Evolutionary conservation across 1,139 yeast species (phyloP), one percentile per base, ranked within the genome.

Genomic region (Lodderomyces oxycetoniae): DNA sequence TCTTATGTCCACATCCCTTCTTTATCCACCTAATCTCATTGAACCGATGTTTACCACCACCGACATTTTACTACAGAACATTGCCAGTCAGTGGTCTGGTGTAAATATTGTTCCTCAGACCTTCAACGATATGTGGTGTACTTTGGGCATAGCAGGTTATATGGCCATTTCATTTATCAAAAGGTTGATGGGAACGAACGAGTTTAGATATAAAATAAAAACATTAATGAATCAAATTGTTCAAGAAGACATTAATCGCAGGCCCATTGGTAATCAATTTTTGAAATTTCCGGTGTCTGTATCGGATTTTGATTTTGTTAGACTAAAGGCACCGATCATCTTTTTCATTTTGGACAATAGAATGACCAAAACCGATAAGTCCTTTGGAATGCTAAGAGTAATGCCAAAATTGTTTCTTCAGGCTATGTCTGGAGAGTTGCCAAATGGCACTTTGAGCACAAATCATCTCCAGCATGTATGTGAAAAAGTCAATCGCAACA

Each of bases 361-460:
- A 43, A 87, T 93, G 95, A 89, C 96, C 0, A 91, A 91, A 51
- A 87, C 97, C 1, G 98, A 93, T 52, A 80, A 89, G 46, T 84
- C 95, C 0, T 83, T 91, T 56, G 98, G 98, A 2, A 66, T 93
- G 40, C 79, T 91, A 1, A 75, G 98, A 42, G 97, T 88, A 0
- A 71, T 93, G 26, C 96, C 98, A 0, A 91, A 89, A 49, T 64
- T 93, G 16, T 87, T 91, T 48, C 63, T 93, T 27, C 97, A 91
- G 53, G 95, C 95, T 0, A 87, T 93, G 93, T 85, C 96, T 3
- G 96, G 95, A 12, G 98, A 91, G 48, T 61, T 89, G 34, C 75
- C 75, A 17, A 84, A 85, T 49, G 86, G 93, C n/a, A 69, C 79
- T 3, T 57, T 91, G 19, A 78, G 94, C 5, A 80, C 96, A 0